Evolutionary conservation across 495 filamentous ascomycete genomes (phyloP).

Genomic region (Penicillium coffeae): DNA sequence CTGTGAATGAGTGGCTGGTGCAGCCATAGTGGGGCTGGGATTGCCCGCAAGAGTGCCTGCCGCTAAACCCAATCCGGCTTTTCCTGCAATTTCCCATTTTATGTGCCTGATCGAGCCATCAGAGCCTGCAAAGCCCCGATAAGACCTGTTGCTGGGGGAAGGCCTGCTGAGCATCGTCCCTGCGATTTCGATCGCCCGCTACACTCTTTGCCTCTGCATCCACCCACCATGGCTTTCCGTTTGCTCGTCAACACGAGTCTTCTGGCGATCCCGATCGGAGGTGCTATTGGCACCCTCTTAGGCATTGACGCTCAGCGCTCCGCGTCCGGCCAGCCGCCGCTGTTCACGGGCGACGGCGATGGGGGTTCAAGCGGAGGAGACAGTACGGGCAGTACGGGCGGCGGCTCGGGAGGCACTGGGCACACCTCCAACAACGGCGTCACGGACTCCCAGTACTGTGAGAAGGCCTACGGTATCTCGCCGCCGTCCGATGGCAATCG

Average conservation of each 20-base stretch:
- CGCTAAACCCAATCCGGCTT: constrained; percentile 10
- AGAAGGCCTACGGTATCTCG: constrained; percentile 21
- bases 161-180: too few relatives aligned
- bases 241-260: constrained; percentile 36
- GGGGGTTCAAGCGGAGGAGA: constrained; percentile 7
- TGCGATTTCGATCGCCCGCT: not conserved
- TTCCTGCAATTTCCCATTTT: too few relatives aligned
- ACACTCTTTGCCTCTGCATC: not conserved
- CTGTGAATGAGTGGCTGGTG: too few relatives aligned
- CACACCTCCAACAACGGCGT: constrained; percentile 12
- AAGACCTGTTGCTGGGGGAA: too few relatives aligned
- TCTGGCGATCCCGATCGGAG: constrained; percentile 36
- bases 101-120: not conserved
- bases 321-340: constrained; percentile 22
- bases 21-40: too few relatives aligned
- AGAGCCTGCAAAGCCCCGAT: not conserved
- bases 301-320: constrained; percentile 37
- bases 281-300: constrained; percentile 32
- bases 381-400: constrained; percentile 12
- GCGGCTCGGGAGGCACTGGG: constrained; percentile 11
- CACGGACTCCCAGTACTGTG: constrained; percentile 17
- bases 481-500: constrained; percentile 19
- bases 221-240: constrained; percentile 19
- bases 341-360: constrained; percentile 16
- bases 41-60: constrained; percentile 9